Base-by-base conservation (phyloP, 2,329 filamentous ascomycete genomes). In the Fusarium compactum region DNA sequence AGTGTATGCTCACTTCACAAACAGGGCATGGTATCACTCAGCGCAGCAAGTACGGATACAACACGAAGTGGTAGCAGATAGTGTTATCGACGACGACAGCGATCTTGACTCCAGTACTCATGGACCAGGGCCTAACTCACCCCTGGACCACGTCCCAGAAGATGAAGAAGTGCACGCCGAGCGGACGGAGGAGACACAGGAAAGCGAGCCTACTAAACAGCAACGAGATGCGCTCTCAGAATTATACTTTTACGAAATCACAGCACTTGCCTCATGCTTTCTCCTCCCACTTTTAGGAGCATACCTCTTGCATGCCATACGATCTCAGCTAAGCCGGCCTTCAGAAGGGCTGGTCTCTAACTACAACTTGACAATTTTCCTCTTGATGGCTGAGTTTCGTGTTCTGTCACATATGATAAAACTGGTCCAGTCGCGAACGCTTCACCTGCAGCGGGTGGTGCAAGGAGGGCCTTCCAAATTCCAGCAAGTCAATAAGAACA, bases 281-380 rank as follows among this genome's bases (percentile, higher is more conserved):
- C 65, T 91, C 29, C 91, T 92, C 30, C 95, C 95, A 1, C 76
- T 93, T 1, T 77, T 94, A 6, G 92, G 93, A n/a, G 92, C 95
- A 29, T 96, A 92, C 80, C 83, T 98, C 41, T 85, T 98, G 14
- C 95, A 98, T 77, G 84, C 89, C 22, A 92, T 98, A 62, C 89
- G 95, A 53, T 87, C 86, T 11, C 93, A 95, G 74, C 87, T 98
- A 20, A 95, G 92, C 25, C 87, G 92, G 3, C 93, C 92, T 0
- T 94, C 94, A 0, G 94, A 97, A 78, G 93, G 93, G 3, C 84
- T 98, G 14, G 91, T 98, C 9, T 97, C 94, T 7, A 93, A 97
- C 79, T 97, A 95, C 81, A 98, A 98, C 79, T 85, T 98, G 58
- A 94, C 91, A 15, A 93, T 98, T 55, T 98, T 98, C 79, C 84